Base-by-base conservation (phyloP, 192 early-diverging fungal genomes). In the Rhizophagus clarus region DNA sequence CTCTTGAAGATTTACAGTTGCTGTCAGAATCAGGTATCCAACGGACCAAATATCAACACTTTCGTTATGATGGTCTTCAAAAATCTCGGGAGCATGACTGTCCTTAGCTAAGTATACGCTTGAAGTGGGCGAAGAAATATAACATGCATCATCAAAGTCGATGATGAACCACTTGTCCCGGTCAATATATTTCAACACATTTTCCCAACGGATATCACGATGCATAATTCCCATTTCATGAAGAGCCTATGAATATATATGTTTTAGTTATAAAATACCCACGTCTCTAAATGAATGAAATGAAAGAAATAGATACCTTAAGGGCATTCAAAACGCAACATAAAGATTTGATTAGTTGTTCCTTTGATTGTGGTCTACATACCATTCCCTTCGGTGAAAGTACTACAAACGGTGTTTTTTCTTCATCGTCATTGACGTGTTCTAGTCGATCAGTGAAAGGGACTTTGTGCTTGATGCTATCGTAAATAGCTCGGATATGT, bases 31-130 rank as follows among this genome's bases (percentile, higher is more conserved):
- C 22, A 75, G 17, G 34, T 75, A 61, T 61, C 56, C 63, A 29
- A 77, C 40, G 67, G 76, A 77, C 62, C 75, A 77, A 20, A 77
- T 77, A 45, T 77, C 76, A 77, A 77, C 63, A 66, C 76, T 77
- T 29, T 77, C 24, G 26, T 77, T 47, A 10, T 77, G 40, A 67
- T 47, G 0, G 3, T 8, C 4, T 66, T 66, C 6, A 45, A 77
- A 77, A 77, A 76, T 66, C 6, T 77, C 56, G 32, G 73, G 31
- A 22, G 73, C 56, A 74, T 74, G 73, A 15, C 31, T 74, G 10
- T 34, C 28, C 3, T 28, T 26, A 66, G 37, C 76, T 29, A 77
- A 66, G 3, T 64, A 10, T 77, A 29, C 40, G 26, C 28, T 66
- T n/a, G 76, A 11, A 77, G 40, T 47, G 67, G 4, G 9, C 67